Percentiles rank a stretch among this genome's conserved stretches.
These are phyloP conservation scores for Elongisporangium senticosum DNA, from an alignment of 352 stramenopile genomes.

Conservation along the genomic window DNA sequence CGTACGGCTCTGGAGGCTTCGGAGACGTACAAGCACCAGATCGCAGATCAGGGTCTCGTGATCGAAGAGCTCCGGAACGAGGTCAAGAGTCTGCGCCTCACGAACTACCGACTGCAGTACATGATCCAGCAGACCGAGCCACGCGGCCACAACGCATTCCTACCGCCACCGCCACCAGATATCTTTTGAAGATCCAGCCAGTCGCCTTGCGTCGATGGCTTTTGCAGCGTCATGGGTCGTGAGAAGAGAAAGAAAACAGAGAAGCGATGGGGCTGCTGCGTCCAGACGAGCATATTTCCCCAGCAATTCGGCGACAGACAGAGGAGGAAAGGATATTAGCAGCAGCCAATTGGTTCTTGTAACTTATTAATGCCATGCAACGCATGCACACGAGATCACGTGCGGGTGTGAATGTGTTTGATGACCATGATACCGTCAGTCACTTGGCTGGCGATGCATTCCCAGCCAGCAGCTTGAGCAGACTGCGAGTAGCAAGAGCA, in stretches of 20 bases:
- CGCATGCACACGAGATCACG: neutral
- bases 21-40: constrained; percentile 39
- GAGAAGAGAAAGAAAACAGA: constrained; percentile 1
- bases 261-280: neutral
- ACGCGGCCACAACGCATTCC: constrained; percentile 30
- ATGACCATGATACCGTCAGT: neutral
- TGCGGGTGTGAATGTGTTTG: neutral
- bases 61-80: constrained; percentile 65
- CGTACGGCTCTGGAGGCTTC: constrained; percentile 30
- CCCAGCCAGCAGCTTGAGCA: neutral
- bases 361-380: neutral
- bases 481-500: neutral
- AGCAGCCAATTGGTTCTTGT: neutral
- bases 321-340: neutral
- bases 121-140: constrained; percentile 65
- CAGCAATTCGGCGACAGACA: neutral
- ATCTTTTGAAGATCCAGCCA: constrained; percentile 37
- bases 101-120: constrained; percentile 68
- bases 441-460: neutral
- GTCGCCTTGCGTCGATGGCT: no score
- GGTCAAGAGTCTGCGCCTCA: constrained; percentile 59
- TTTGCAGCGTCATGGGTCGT: neutral
- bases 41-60: constrained; percentile 54
- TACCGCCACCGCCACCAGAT: constrained; percentile 59
- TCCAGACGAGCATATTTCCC: neutral